Base-by-base conservation (phyloP, 257 asterid genomes). In the Pogostemon cablin region DNA sequence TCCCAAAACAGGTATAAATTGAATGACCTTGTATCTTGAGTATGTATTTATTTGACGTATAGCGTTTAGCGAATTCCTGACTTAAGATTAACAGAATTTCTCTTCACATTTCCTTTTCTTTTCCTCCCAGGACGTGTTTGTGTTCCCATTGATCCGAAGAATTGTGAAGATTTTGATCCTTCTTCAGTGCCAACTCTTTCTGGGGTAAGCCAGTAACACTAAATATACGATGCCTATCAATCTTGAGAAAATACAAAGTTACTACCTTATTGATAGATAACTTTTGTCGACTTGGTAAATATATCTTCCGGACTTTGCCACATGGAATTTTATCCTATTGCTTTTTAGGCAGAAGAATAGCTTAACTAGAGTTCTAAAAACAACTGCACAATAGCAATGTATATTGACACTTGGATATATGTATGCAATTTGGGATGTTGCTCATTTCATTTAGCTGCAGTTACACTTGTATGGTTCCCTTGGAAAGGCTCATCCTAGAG, bases 111-210 rank as follows among this genome's bases (percentile, higher is more conserved):
- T 6, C 7, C 62, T 53, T 72, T 25, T 25, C 32, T 25, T 62
- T 72, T 64, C 65, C 66, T 69, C 41, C 17, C 83, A 91, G 98
- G 98, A 63, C 96, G 83, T 50, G 95, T 93, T 76, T 93, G 97
- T 83, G 86, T 93, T 67, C 98, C 98, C 34, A 86, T 93, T 73
- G 95, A 88, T 80, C 97, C 98, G 7, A 83, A 84, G 11, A 81
- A 72, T 62, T 93, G 96, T 62, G 97, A 90, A 67, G 88, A 88
- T 44, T 88, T 93, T 80, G 96, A 93, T 85, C 98, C 98, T 62
- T 72, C 84, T 60, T 74, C 77, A 68, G 97, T 79, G 50, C 98
- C 98, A 62, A 90, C 96, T 40, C 98, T 93, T 86, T 81, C 98
- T 25, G 60, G 58, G 89, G 98, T 93, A 79, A 63, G 78, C 38